Percentiles rank a stretch among this genome's conserved stretches.
Evolutionary conservation across 345 rosid species (phyloP).

Genomic region (Gossypium bickii): DNA sequence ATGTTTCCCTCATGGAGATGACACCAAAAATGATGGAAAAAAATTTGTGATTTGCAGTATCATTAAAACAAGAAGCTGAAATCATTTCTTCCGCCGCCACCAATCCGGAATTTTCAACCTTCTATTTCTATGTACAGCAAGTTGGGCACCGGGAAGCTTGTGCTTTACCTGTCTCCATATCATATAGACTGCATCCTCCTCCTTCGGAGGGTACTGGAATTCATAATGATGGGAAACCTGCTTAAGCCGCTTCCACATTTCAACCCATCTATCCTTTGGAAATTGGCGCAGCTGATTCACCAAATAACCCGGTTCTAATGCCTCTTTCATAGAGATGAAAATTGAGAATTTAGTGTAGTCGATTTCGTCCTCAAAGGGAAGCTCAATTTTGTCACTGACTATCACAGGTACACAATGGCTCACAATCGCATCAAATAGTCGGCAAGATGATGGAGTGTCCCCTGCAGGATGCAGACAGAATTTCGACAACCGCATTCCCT

Average conservation of each 20-base stretch:
- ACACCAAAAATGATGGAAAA: neutral
- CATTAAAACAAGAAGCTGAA: constrained; percentile 1
- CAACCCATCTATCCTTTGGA: constrained; percentile 64
- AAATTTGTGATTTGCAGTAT: constrained; percentile 38
- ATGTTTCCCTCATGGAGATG: constrained; percentile 1
- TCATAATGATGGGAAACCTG: constrained; percentile 69
- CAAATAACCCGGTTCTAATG: constrained; percentile 61
- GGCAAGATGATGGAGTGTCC: constrained; percentile 92
- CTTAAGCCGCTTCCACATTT: constrained; percentile 71
- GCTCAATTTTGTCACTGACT: constrained; percentile 76
- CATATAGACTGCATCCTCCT: constrained; percentile 78
- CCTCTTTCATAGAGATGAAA: constrained; percentile 68
- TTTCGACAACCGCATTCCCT: constrained; percentile 84
- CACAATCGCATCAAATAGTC: constrained; percentile 78
- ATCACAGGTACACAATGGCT: constrained; percentile 87
- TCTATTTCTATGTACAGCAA: constrained; percentile 64
- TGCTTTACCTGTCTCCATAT: constrained; percentile 85
- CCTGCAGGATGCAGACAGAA: constrained; percentile 91
- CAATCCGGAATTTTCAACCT: constrained; percentile 84
- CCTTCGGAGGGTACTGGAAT: constrained; percentile 71
- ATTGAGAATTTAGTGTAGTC: constrained; percentile 72
- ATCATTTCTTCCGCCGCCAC: constrained; percentile 52
- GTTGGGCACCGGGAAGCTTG: constrained; percentile 63
- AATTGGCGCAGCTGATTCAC: constrained; percentile 58
- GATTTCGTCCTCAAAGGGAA: constrained; percentile 77